These are phyloP conservation scores for Mariannaea elegans DNA, from an alignment of 2,329 filamentous ascomycete species.

Conservation along the genomic window DNA sequence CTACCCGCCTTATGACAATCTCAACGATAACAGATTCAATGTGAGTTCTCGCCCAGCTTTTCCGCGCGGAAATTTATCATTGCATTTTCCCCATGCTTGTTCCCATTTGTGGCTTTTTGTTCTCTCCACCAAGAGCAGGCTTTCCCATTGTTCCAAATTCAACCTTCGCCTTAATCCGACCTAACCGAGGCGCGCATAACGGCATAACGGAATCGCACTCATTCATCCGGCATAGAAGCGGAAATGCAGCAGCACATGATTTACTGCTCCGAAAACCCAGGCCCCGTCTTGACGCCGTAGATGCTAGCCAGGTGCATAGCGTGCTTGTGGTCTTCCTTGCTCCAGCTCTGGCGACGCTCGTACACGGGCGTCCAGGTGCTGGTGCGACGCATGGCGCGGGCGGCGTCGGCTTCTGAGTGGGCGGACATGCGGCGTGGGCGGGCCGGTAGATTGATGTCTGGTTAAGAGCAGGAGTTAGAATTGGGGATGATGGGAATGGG, in stretches of 20 bases:
- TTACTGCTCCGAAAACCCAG: conserved; percentile 57
- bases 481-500: neutral
- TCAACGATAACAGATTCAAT: too few species aligned
- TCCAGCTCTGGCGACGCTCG: conserved; percentile 61
- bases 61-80: too few species aligned
- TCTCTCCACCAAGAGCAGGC: too few species aligned
- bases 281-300: conserved; percentile 45
- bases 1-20: too few species aligned
- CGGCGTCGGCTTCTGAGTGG: conserved; percentile 39
- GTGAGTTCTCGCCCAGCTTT: neutral
- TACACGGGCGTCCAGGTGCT: conserved; percentile 57
- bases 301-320: conserved; percentile 58
- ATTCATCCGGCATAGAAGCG: too few species aligned
- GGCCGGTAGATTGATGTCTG: neutral
- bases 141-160: too few species aligned
- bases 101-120: too few species aligned
- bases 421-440: conserved; percentile 22
- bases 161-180: too few species aligned
- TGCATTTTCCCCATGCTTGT: too few species aligned
- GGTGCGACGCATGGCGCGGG: conserved; percentile 46
- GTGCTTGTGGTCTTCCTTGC: conserved; percentile 63
- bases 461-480: neutral
- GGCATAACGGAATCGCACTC: too few species aligned
- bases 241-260: too few species aligned
- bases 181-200: too few species aligned